Evolutionary conservation across 352 stramenopile species (phyloP), one percentile per base, ranked within the genome.

Genomic region (Plasmopara muralis): DNA sequence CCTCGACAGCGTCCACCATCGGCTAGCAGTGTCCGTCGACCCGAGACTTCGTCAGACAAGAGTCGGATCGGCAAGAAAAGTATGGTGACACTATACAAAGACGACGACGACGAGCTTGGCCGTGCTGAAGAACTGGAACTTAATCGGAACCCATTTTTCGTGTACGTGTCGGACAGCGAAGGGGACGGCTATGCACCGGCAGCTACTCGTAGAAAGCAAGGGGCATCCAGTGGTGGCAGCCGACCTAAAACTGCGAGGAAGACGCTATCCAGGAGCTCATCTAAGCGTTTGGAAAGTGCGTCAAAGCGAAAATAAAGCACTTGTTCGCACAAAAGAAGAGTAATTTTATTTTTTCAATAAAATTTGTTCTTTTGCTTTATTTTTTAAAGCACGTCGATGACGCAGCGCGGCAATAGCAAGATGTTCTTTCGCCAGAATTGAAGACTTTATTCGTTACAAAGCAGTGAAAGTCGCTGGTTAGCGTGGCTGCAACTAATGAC

Each of bases 131-230:
- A 89, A 44, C 64, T 89, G 30, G 77, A 91, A 55, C 60, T 87
- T 9, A 63, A 72, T 35, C 68, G 77, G 6, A 89, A 92, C 50
- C 79, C 79, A 18, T 93, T 89, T 54, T 87, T 93, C 41, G 70
- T 90, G 46, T 93, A 93, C 62, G 75, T 89, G 20, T 85, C 75
- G 5, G 82, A 93, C 50, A 83, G 88, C 0, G 78, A 92, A 55
- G 74, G 77, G 6, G 78, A 90, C 40, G 82, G 82, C 10, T 90
- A 89, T 48, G 82, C 82, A 13, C 76, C 79, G 14, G 82, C 80
- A 12, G 60, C 74, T 12, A 72, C 57, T 37, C 62, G 75, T 2
- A 85, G 76, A 61, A 86, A 80, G 43, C 52, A 53, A 42, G 9
- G 40, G 10, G 15, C 50, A 28, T 43, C 51, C 9, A 53, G 53